These are phyloP conservation scores for Nigrograna mackinnonii DNA, from an alignment of 2,329 filamentous ascomycete species.

Conservation along the genomic window DNA sequence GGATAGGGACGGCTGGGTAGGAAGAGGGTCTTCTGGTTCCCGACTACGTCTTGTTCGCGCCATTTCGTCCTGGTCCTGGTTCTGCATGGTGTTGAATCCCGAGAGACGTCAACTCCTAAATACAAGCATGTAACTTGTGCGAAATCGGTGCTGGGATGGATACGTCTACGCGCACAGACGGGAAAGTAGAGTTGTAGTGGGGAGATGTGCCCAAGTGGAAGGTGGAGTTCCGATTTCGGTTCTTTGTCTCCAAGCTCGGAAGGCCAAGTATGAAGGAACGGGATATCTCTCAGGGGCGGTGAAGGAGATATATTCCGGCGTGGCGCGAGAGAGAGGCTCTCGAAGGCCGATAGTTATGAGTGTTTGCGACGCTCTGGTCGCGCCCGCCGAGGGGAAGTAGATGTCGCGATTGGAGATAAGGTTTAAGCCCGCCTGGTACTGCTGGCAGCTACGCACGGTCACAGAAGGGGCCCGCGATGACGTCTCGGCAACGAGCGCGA, in stretches of 20 bases:
- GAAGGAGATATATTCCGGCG: neutral
- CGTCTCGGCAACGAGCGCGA: too few relatives aligned
- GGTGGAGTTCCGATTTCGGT: constrained; percentile 27
- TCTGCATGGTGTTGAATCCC: constrained; percentile 28
- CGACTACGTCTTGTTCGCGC: constrained; percentile 22
- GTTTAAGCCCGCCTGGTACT: constrained; percentile 7
- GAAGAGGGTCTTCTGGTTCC: constrained; percentile 16
- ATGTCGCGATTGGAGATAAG: constrained; percentile 14
- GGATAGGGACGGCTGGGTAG: constrained; percentile 20
- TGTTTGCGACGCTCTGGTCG: too few relatives aligned
- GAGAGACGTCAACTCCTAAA: neutral
- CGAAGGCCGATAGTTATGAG: too few relatives aligned
- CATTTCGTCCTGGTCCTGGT: constrained; percentile 20
- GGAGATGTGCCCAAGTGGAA: constrained; percentile 32
- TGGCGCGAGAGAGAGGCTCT: neutral
- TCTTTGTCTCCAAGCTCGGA: too few relatives aligned
- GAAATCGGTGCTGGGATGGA: constrained; percentile 11
- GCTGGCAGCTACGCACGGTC: too few relatives aligned
- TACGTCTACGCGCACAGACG: constrained; percentile 9
- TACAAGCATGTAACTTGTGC: too few relatives aligned
- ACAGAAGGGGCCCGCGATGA: too few relatives aligned
- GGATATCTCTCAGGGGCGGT: neutral
- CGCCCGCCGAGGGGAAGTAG: too few relatives aligned
- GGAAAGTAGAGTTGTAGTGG: constrained; percentile 6
- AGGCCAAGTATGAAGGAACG: neutral